Percentiles rank a stretch among this genome's conserved stretches.
phyloP scores from a whole-genome alignment of 1,139 yeast species.

The Candida sanyaensis region DNA sequence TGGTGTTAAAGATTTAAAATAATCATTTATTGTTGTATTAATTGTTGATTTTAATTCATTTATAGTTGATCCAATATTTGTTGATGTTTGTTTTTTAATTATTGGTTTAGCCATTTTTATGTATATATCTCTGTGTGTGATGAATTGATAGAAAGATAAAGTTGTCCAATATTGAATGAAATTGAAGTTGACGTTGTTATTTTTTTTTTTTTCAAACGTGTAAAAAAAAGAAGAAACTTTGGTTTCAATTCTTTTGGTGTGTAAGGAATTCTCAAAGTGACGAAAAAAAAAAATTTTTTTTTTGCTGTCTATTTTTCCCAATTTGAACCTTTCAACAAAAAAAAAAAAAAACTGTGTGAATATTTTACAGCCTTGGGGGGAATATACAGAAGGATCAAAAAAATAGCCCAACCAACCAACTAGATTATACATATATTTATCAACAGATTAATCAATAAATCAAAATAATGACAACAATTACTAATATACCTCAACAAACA shows the following conservation, averaged over 20 bases:
- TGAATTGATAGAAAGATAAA: too few relatives aligned
- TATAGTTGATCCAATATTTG: constrained; percentile 11
- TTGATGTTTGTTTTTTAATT: constrained; percentile 1
- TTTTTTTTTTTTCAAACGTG: not conserved
- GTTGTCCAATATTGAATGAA: not conserved
- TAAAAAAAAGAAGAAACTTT: not conserved
- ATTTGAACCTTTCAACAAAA: too few relatives aligned
- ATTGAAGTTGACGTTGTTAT: not conserved
- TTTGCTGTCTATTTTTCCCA: too few relatives aligned
- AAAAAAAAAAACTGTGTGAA: too few relatives aligned
- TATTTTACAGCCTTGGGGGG: too few relatives aligned
- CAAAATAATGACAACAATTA: not conserved
- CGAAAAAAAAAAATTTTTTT: too few relatives aligned
- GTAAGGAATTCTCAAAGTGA: too few relatives aligned
- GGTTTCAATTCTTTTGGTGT: too few relatives aligned
- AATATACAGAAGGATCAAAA: too few relatives aligned
- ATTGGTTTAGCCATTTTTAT: constrained; percentile 7
- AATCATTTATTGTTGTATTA: constrained; percentile 47
- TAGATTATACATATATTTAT: too few relatives aligned
- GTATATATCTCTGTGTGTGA: not conserved
- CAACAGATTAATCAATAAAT: not conserved
- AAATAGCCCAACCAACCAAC: too few relatives aligned
- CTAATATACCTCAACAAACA: not conserved
- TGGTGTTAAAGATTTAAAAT: constrained; percentile 43
- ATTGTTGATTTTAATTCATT: constrained; percentile 53